These are phyloP conservation scores for Yamadazyma atlantica DNA, from an alignment of 1,139 yeast genomes.

Conservation along the genomic window DNA sequence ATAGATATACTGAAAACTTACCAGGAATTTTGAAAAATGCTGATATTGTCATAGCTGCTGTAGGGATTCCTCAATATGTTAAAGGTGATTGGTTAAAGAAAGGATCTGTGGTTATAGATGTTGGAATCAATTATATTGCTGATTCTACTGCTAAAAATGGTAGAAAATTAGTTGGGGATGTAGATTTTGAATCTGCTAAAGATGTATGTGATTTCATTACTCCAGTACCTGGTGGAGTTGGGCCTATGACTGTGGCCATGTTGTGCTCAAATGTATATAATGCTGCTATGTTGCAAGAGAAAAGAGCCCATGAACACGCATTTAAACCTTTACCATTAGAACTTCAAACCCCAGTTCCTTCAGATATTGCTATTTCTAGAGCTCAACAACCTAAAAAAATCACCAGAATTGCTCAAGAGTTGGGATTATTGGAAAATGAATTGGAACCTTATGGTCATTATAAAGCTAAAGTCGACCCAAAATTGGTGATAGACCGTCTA, in stretches of 20 bases:
- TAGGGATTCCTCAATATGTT: constrained; percentile 69
- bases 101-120: constrained; percentile 72
- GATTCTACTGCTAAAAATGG: constrained; percentile 67
- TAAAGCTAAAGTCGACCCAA: constrained; percentile 71
- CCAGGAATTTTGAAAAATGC: constrained; percentile 57
- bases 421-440: constrained; percentile 62
- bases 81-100: constrained; percentile 71
- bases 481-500: constrained; percentile 53
- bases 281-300: constrained; percentile 60
- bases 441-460: constrained; percentile 71
- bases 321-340: constrained; percentile 52
- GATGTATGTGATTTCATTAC: constrained; percentile 63
- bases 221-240: constrained; percentile 89
- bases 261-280: constrained; percentile 65
- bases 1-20: constrained; percentile 55
- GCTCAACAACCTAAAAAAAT: constrained; percentile 70
- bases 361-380: constrained; percentile 74
- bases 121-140: constrained; percentile 73
- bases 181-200: constrained; percentile 59
- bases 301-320: constrained; percentile 44
- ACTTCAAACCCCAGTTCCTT: constrained; percentile 62
- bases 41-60: constrained; percentile 75
- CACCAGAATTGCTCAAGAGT: constrained; percentile 59
- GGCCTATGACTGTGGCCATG: constrained; percentile 90
- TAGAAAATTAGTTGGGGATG: constrained; percentile 72